These are phyloP conservation scores for Heliosperma pusillum DNA, from an alignment of 148 eudicot species.

Conservation along the genomic window DNA sequence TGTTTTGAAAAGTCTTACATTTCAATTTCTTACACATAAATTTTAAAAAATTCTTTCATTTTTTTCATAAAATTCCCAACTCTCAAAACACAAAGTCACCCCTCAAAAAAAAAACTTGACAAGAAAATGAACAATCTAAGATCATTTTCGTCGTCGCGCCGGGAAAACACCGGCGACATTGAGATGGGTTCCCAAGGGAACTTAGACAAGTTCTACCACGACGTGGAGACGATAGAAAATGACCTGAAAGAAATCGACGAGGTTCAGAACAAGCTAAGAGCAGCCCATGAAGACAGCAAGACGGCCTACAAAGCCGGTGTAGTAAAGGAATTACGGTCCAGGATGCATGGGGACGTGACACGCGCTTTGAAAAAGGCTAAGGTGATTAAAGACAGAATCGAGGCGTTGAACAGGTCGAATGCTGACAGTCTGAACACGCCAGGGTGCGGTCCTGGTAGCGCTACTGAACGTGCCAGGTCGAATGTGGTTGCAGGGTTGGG, in stretches of 20 bases:
- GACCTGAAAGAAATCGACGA: constrained; percentile 56
- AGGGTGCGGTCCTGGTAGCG: constrained; percentile 81
- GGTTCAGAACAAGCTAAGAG: constrained; percentile 35
- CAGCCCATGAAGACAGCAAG: constrained; percentile 63
- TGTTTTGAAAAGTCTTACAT: constrained; percentile 2
- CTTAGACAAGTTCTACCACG: constrained; percentile 74
- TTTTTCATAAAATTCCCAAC: neutral
- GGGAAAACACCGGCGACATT: constrained; percentile 18
- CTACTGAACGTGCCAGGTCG: constrained; percentile 68
- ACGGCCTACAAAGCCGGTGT: constrained; percentile 56
- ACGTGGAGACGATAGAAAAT: constrained; percentile 62
- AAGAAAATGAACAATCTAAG: constrained; percentile 22
- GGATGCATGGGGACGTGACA: constrained; percentile 67
- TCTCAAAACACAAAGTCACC: neutral
- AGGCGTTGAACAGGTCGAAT: constrained; percentile 63
- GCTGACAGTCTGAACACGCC: constrained; percentile 61
- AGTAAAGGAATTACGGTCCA: constrained; percentile 49
- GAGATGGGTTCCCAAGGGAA: constrained; percentile 39
- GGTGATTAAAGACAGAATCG: constrained; percentile 53
- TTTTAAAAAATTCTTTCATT: too few species aligned
- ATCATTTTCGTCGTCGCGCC: constrained; percentile 22
- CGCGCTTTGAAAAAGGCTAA: constrained; percentile 66
- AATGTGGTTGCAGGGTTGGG: constrained; percentile 76
- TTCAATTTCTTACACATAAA: neutral
- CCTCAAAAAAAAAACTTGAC: neutral